These are phyloP conservation scores for Hypoxylon sp. DNA, from an alignment of 2,329 filamentous ascomycete genomes.

Conservation along the genomic window DNA sequence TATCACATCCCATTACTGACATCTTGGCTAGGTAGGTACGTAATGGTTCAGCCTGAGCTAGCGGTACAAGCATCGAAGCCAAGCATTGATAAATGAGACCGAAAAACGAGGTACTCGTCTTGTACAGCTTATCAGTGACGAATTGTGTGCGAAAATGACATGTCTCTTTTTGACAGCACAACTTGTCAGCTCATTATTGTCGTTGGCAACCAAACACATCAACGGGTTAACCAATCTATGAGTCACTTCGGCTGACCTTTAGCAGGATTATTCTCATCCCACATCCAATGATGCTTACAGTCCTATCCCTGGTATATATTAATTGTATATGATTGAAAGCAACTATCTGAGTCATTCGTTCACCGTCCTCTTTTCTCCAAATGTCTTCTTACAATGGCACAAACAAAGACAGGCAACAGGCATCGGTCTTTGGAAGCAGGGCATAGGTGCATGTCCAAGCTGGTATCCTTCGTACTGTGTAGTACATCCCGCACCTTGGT, in stretches of 20 bases:
- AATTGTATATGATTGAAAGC: conserved; percentile 9
- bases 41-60: neutral
- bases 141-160: conserved; percentile 30
- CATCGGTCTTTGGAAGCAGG: neutral
- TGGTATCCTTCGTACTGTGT: neutral
- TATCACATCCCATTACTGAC: neutral
- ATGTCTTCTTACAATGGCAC: neutral
- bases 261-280: conserved; percentile 2
- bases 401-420: neutral
- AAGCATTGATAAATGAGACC: neutral
- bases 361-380: neutral
- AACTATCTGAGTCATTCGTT: neutral
- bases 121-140: conserved; percentile 7
- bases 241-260: conserved; percentile 15
- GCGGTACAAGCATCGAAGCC: neutral
- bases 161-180: conserved; percentile 31
- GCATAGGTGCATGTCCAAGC: neutral
- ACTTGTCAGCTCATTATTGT: conserved; percentile 22
- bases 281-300: conserved; percentile 10
- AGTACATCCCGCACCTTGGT: neutral
- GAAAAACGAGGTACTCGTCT: neutral
- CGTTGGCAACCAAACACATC: neutral
- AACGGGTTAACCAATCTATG: conserved; percentile 7
- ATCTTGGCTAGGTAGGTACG: neutral
- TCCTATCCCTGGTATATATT: conserved; percentile 9